Conservation (phyloP, 2,329 filamentous ascomycete species). For the Teratosphaeria destructans region DNA sequence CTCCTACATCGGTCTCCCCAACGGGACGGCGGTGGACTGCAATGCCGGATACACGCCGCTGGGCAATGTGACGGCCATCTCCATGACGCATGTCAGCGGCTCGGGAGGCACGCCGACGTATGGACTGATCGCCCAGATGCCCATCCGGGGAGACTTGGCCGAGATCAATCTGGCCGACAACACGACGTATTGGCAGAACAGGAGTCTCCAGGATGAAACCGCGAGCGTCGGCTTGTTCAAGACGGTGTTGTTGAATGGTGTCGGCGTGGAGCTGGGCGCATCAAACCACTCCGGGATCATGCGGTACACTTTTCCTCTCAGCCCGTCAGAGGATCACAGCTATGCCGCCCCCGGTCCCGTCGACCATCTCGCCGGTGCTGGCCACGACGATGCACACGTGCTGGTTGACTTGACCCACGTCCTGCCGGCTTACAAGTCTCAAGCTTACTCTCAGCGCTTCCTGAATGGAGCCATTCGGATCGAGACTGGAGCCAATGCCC, state of each 20-base stretch:
- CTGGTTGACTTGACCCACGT: not conserved
- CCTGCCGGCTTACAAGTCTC: constrained; percentile 44
- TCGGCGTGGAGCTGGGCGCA: constrained; percentile 49
- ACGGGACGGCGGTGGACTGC: constrained; percentile 4
- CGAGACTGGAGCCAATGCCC: not conserved
- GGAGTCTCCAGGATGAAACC: not conserved
- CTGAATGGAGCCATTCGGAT: not conserved
- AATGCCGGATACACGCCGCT: constrained; percentile 28
- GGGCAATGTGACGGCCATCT: constrained; percentile 17
- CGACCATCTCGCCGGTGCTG: not conserved
- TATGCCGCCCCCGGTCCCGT: no score
- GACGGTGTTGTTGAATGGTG: constrained; percentile 43
- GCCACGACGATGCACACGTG: not conserved
- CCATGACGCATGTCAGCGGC: constrained; percentile 54
- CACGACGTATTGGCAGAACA: not conserved
- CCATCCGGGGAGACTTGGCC: constrained; percentile 7
- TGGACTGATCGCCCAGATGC: constrained; percentile 25
- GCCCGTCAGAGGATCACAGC: not conserved
- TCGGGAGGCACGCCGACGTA: constrained; percentile 62
- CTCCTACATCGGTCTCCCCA: constrained; percentile 5
- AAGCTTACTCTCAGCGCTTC: constrained; percentile 46
- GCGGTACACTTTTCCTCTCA: constrained; percentile 47
- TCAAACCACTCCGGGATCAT: constrained; percentile 48
- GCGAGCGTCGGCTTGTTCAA: constrained; percentile 45
- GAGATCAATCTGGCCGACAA: not conserved